Evolutionary conservation across 176 grass and related monocot genomes (phyloP).

Genomic region (Paspalum vaginatum): DNA sequence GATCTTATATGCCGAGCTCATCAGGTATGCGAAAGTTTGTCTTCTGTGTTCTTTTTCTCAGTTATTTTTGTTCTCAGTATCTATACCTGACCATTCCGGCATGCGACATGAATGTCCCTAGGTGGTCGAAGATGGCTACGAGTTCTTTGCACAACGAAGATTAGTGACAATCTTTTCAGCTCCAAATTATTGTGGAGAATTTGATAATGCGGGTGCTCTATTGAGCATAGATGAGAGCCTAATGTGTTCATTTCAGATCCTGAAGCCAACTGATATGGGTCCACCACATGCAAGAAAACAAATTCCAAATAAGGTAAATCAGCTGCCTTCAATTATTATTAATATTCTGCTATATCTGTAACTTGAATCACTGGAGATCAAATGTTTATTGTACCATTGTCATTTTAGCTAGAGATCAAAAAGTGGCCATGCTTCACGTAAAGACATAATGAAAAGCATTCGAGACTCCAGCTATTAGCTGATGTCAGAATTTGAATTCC

Average conservation of each 20-base stretch:
- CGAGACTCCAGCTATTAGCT: background rate
- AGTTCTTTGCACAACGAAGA: constrained; percentile 58
- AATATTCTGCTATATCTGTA: background rate
- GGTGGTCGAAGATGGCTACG: constrained; percentile 59
- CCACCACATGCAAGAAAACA: constrained; percentile 38
- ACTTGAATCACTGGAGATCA: background rate
- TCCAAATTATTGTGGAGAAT: constrained; percentile 59
- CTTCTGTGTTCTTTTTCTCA: background rate
- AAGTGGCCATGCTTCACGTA: background rate
- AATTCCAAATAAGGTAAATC: constrained; percentile 66
- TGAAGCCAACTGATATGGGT: constrained; percentile 48
- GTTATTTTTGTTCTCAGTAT: constrained; percentile 17
- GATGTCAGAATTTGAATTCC: background rate
- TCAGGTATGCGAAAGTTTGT: constrained; percentile 51
- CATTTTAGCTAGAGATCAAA: background rate
- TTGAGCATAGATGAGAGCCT: constrained; percentile 53
- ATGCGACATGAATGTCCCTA: constrained; percentile 14
- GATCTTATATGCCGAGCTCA: constrained; percentile 76
- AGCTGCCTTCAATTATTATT: constrained; percentile 2
- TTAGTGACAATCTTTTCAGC: constrained; percentile 56
- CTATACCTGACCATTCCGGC: constrained; percentile 22
- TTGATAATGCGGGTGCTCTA: constrained; percentile 50
- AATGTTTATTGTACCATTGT: background rate
- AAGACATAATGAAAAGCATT: background rate
- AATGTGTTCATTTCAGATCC: constrained; percentile 57